These are phyloP conservation scores for Monilinia vaccinii-corymbosi DNA, from an alignment of 2,329 filamentous ascomycete species.

Conservation along the genomic window DNA sequence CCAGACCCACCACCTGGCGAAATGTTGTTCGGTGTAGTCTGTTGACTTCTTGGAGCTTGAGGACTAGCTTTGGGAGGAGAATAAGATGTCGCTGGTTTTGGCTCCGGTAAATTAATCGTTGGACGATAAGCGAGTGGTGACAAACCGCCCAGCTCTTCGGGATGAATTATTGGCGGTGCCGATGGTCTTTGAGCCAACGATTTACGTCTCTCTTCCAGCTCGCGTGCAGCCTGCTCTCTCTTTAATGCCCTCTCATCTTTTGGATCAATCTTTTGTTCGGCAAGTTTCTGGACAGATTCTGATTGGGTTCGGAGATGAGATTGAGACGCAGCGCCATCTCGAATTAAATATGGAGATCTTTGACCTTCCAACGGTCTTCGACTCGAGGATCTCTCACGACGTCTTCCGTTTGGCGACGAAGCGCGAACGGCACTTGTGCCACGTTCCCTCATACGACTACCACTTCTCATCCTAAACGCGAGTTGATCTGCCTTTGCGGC, in stretches of 20 bases:
- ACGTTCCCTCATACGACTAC: slow-evolving; percentile 34
- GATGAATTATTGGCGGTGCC: slow-evolving; percentile 71
- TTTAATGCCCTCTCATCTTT: slow-evolving; percentile 55
- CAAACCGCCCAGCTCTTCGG: slow-evolving; percentile 41
- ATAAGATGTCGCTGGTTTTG: slow-evolving; percentile 11
- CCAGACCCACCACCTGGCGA: slow-evolving; percentile 33
- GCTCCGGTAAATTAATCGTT: slow-evolving; percentile 21
- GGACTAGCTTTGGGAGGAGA: slow-evolving; percentile 32
- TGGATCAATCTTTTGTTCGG: slow-evolving; percentile 38
- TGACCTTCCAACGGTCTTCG: slow-evolving; percentile 19
- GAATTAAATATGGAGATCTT: slow-evolving; percentile 15
- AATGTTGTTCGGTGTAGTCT: slow-evolving; percentile 38
- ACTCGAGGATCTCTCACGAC: slow-evolving; percentile 27
- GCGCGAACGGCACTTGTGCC: slow-evolving; percentile 26
- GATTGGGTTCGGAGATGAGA: slow-evolving; percentile 33
- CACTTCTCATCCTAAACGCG: slow-evolving; percentile 47
- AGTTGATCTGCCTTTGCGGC: slow-evolving; percentile 46
- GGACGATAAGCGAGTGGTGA: slow-evolving; percentile 25
- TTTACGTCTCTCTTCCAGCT: slow-evolving; percentile 79
- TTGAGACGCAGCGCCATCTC: slow-evolving; percentile 14
- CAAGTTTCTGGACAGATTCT: slow-evolving; percentile 18
- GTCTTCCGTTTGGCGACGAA: slow-evolving; percentile 26
- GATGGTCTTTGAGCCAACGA: slow-evolving; percentile 75
- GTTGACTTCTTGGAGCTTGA: slow-evolving; percentile 50
- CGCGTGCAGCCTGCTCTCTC: slow-evolving; percentile 69